Conservation (phyloP, 2,329 filamentous ascomycete species). For the Fusarium sterilihyphosum region DNA sequence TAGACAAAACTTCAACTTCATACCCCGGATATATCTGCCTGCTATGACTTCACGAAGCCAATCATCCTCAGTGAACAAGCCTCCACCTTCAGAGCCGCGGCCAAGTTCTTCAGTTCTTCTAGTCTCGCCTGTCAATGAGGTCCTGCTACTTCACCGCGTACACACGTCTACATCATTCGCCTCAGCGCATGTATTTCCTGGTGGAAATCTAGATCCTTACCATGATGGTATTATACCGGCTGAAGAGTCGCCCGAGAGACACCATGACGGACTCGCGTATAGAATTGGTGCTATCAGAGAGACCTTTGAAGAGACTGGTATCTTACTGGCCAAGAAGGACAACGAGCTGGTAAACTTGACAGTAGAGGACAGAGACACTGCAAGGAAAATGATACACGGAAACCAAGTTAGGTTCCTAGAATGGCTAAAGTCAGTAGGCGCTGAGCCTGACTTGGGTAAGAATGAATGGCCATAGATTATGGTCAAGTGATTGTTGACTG, state of each 20-base stretch:
- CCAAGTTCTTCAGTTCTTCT: conserved; percentile 84
- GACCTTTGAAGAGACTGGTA: conserved; percentile 94
- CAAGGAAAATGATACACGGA: conserved; percentile 74
- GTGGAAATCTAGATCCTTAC: conserved; percentile 80
- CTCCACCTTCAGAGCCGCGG: conserved; percentile 56
- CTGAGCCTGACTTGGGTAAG: conserved; percentile 72
- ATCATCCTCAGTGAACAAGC: conserved; percentile 34
- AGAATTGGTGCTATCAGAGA: conserved; percentile 87
- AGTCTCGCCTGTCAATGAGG: conserved; percentile 85
- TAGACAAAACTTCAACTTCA: conserved; percentile 21
- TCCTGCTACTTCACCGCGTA: conserved; percentile 88
- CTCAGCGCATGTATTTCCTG: conserved; percentile 94
- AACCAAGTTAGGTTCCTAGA: conserved; percentile 72
- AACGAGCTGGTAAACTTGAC: conserved; percentile 69
- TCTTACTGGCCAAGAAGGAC: conserved; percentile 73
- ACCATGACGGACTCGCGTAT: conserved; percentile 78
- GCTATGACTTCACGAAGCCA: conserved; percentile 30
- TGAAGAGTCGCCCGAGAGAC: conserved; percentile 62
- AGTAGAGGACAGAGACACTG: conserved; percentile 69
- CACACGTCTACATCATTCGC: conserved; percentile 85
- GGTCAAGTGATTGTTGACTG: conserved; percentile 5
- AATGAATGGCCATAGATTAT: not conserved
- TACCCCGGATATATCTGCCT: not conserved
- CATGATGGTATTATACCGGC: conserved; percentile 74
- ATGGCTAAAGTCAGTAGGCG: conserved; percentile 68